Evolutionary conservation across 371 early-diverging fungal species (phyloP).

Genomic region (Synchytrium microbalum): DNA sequence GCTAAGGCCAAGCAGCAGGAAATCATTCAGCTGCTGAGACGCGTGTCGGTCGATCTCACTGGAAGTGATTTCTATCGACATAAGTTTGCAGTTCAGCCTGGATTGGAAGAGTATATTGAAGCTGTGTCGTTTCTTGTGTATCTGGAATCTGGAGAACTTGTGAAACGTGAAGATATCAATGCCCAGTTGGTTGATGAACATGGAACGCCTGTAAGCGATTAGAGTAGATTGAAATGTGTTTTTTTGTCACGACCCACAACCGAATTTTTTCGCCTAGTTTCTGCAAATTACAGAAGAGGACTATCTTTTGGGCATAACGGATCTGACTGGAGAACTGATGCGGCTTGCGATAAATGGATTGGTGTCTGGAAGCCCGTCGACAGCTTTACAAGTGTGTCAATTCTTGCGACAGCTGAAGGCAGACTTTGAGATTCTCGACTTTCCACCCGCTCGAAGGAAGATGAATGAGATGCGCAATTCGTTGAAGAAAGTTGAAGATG

Average conservation of each 20-base stretch:
- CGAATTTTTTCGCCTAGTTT: background rate
- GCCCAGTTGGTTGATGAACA: slow-evolving; percentile 34
- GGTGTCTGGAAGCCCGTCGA: slow-evolving; percentile 29
- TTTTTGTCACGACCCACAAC: background rate
- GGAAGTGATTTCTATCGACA: slow-evolving; percentile 38
- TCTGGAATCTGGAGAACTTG: slow-evolving; percentile 36
- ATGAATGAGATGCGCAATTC: slow-evolving; percentile 31
- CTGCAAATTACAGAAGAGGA: slow-evolving; percentile 42
- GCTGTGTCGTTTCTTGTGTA: slow-evolving; percentile 51
- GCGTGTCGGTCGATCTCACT: slow-evolving; percentile 39
- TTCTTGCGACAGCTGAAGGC: slow-evolving; percentile 37
- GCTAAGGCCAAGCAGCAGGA: slow-evolving; percentile 39
- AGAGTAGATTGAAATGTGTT: background rate
- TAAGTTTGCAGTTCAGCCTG: slow-evolving; percentile 17
- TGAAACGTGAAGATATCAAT: slow-evolving; percentile 40
- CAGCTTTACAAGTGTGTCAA: slow-evolving; percentile 38
- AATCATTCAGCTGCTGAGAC: slow-evolving; percentile 42
- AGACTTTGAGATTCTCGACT: slow-evolving; percentile 14
- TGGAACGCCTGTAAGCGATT: slow-evolving; percentile 15
- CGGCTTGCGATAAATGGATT: slow-evolving; percentile 51
- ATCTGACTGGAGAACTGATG: slow-evolving; percentile 68
- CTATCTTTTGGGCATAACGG: slow-evolving; percentile 56
- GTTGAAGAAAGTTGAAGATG: slow-evolving; percentile 37
- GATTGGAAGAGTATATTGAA: slow-evolving; percentile 47
- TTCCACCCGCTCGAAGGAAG: slow-evolving; percentile 28